These are phyloP conservation scores for Phanerochaete carnosa DNA, from an alignment of 768 basidiomycete genomes.

Conservation along the genomic window DNA sequence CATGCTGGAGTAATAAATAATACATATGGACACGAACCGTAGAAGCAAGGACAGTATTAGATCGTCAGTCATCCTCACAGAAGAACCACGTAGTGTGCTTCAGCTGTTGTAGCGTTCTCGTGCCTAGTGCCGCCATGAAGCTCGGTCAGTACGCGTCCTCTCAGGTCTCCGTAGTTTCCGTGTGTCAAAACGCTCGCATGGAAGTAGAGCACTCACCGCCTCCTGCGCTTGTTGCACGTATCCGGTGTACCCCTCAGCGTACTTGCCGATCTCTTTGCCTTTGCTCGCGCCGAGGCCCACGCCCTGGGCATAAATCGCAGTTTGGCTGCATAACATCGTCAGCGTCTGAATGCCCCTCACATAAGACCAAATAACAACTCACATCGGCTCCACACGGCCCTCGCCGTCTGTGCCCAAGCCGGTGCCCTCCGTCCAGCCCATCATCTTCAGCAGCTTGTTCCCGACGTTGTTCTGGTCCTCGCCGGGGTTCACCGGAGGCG, in stretches of 20 bases:
- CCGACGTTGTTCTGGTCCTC: conserved; percentile 86
- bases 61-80: neutral
- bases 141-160: conserved; percentile 1
- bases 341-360: conserved; percentile 8
- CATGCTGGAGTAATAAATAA: neutral
- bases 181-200: neutral
- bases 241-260: conserved; percentile 23
- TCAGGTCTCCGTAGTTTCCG: neutral
- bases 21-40: neutral
- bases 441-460: conserved; percentile 91
- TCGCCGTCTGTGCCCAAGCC: conserved; percentile 82
- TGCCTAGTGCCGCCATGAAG: conserved; percentile 8
- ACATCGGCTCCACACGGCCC: conserved; percentile 88
- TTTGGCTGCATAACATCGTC: conserved; percentile 47
- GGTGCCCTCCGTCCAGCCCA: conserved; percentile 94
- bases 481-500: conserved; percentile 63
- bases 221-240: conserved; percentile 28
- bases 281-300: conserved; percentile 93
- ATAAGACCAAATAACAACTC: conserved; percentile 26
- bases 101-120: conserved; percentile 16
- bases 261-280: conserved; percentile 65
- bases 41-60: neutral
- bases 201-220: conserved; percentile 19
- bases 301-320: conserved; percentile 83
- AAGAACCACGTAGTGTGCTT: neutral